Base-by-base conservation (phyloP, 2,329 filamentous ascomycete species). In the Scedosporium minutisporum region DNA sequence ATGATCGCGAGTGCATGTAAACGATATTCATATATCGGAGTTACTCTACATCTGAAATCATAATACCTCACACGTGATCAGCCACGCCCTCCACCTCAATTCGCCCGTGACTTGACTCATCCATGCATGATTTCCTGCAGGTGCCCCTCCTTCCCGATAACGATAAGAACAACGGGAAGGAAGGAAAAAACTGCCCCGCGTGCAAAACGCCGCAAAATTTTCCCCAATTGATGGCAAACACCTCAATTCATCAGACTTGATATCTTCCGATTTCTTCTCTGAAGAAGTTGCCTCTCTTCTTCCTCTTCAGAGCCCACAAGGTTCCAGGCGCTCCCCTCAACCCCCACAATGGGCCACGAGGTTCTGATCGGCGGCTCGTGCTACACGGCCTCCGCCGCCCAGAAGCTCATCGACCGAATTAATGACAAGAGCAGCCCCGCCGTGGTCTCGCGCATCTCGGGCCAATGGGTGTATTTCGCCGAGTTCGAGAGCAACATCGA, bases 401-500 rank as follows among this genome's bases (percentile, higher is more conserved):
- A 58, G 57, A 58, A 58, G 57, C 57, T 58, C 57, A n/a, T 25
- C 16, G 29, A 41, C n/a, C 57, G 57, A 27, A 58, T 58, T 16
- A 58, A 33, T 29, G 57, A 58, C 29, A 55, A 55, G 51, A 41
- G 23, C 42, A 72, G 73, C 63, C 66, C 74, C 65, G 73, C 72
- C 66, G 77, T 78, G 69, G 78, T 84, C 65, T 75, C 75, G 64
- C 72, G 73, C 60, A 75, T 86, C 65, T 71, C 75, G 23, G 82
- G 83, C 62, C 76, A 78, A 63, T 86, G 83, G 80, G 73, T 84
- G 62, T 90, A 90, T 77, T 90, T 89, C 69, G 80, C 89, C 64
- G 80, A 87, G 70, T 77, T 87, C 65, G 78, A 80, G 65, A 76
- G 76, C 55, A 73, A 76, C 60, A 74, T 81, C 64, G 70, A 73